These are phyloP conservation scores for Sporisorium iseilematis-ciliati DNA, from an alignment of 1,284 basidiomycete species.

Conservation along the genomic window DNA sequence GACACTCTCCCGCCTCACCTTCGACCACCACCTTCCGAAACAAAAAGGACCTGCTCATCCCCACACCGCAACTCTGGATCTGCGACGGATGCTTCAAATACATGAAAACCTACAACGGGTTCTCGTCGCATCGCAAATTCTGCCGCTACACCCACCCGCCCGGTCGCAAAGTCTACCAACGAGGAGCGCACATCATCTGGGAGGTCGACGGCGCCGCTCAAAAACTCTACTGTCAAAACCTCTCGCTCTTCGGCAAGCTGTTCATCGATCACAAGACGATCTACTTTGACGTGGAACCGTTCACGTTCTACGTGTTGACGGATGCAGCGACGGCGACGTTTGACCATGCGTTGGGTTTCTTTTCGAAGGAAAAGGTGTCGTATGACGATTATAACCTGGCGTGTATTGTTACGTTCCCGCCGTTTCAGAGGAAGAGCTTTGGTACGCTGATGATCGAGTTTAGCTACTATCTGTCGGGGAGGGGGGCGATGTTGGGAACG, in stretches of 20 bases:
- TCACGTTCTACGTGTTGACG: slow-evolving; percentile 92
- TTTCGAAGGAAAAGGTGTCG: slow-evolving; percentile 95
- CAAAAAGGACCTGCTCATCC: slow-evolving; percentile 24
- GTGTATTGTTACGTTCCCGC: slow-evolving; percentile 94
- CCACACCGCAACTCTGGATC: slow-evolving; percentile 72
- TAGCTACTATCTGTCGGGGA: slow-evolving; percentile 91
- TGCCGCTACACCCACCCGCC: slow-evolving; percentile 84
- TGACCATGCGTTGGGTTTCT: slow-evolving; percentile 91
- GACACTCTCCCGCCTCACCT: slow-evolving; percentile 18
- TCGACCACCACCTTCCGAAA: neutral
- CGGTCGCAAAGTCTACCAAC: slow-evolving; percentile 88
- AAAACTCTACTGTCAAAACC: slow-evolving; percentile 93
- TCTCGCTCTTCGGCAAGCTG: slow-evolving; percentile 96
- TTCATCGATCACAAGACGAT: slow-evolving; percentile 99
- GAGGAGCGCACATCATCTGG: slow-evolving; percentile 91
- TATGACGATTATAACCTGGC: slow-evolving; percentile 98
- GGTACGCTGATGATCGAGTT: slow-evolving; percentile 98
- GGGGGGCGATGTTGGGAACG: slow-evolving; percentile 83
- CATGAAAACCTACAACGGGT: slow-evolving; percentile 73
- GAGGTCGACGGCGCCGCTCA: slow-evolving; percentile 88
- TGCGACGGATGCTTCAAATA: slow-evolving; percentile 98
- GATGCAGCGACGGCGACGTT: slow-evolving; percentile 79
- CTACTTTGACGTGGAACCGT: slow-evolving; percentile 81
- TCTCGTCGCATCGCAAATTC: slow-evolving; percentile 72
- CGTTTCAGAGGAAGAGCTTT: slow-evolving; percentile 88